Conservation (phyloP, 805 yeast species). For the Zygoascus ofunaensis region DNA sequence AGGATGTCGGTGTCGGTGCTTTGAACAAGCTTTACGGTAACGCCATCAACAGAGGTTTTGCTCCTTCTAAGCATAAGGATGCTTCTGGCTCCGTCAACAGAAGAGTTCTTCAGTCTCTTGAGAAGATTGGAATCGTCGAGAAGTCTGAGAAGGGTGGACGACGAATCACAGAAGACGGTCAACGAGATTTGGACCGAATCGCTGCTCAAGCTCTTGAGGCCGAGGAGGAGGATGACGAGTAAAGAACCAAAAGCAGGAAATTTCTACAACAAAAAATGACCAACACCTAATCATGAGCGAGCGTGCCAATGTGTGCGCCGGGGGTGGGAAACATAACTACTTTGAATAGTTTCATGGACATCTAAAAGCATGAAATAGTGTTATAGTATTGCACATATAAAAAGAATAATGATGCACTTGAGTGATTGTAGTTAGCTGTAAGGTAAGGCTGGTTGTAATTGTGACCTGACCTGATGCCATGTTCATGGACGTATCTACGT, state of each 20-base stretch:
- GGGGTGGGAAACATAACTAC: not conserved
- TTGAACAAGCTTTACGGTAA: conserved; percentile 99
- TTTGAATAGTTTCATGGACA: not conserved
- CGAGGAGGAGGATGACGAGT: conserved; percentile 47
- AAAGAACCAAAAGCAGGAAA: no score
- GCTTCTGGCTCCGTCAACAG: conserved; percentile 99
- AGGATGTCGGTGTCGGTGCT: conserved; percentile 98
- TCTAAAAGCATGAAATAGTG: not conserved
- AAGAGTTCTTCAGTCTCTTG: conserved; percentile 94
- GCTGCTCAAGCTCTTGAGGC: conserved; percentile 97
- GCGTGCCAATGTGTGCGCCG: no score
- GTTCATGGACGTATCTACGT: no score
- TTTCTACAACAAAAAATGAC: no score
- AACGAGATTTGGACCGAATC: conserved; percentile 99
- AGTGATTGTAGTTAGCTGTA: no score
- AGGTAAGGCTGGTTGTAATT: no score
- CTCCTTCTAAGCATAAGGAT: conserved; percentile 97
- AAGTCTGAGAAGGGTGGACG: conserved; percentile 98
- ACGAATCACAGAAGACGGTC: conserved; percentile 98
- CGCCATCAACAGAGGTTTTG: conserved; percentile 97
- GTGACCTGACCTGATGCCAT: no score
- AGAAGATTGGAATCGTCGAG: conserved; percentile 96
- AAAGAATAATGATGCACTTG: not conserved
- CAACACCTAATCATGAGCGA: not conserved
- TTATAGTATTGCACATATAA: not conserved